phyloP scores from a whole-genome alignment of 257 asterid genomes.

The Rubia yunnanensis region DNA sequence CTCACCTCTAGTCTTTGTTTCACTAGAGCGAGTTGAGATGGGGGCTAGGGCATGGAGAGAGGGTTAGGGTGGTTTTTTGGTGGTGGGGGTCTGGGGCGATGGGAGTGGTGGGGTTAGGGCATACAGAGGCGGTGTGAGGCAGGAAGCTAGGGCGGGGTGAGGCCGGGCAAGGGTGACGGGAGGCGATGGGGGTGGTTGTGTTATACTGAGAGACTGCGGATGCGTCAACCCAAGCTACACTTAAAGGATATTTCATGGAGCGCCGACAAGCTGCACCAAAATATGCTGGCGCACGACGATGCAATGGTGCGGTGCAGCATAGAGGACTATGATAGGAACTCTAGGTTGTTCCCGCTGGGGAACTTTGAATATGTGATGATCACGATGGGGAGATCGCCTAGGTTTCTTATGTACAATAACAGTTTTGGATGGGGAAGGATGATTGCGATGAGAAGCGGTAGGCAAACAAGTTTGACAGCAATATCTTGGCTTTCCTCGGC shows the following conservation, averaged over 20 bases:
- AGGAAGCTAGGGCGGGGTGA: no score
- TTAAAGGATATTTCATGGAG: conserved; percentile 50
- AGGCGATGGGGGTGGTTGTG: no score
- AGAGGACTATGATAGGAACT: conserved; percentile 75
- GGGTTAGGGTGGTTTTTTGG: no score
- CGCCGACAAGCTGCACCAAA: conserved; percentile 51
- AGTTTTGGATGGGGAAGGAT: conserved; percentile 96
- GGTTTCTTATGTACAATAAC: conserved; percentile 92
- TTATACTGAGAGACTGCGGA: no score
- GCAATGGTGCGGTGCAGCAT: conserved; percentile 57
- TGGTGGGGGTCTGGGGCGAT: no score
- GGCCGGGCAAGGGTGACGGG: no score
- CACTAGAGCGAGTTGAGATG: no score
- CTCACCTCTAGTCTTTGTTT: no score
- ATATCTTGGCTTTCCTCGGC: conserved; percentile 90
- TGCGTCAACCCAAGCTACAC: conserved; percentile 53
- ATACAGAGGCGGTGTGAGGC: no score
- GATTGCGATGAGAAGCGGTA: conserved; percentile 69
- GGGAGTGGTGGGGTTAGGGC: no score
- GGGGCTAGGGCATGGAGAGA: no score
- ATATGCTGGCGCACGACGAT: conserved; percentile 62
- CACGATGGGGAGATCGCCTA: conserved; percentile 95
- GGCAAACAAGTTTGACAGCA: conserved; percentile 92
- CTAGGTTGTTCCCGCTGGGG: conserved; percentile 74
- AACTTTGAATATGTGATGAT: conserved; percentile 93